phyloP scores from a whole-genome alignment of 805 yeast species.

The Teunomyces panamensis region DNA sequence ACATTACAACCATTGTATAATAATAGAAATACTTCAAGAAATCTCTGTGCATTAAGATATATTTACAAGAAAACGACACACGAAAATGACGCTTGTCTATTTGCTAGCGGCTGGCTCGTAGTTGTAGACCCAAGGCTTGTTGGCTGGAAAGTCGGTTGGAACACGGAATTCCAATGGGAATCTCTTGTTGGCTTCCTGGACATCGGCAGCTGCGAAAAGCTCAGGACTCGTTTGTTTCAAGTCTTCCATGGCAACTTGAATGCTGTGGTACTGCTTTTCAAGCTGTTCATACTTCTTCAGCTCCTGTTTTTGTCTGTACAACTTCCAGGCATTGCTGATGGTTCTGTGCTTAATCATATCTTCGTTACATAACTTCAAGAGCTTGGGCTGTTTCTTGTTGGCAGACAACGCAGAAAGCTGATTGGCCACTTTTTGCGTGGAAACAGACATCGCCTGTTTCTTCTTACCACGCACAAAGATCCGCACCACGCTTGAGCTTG shows the following conservation, averaged over 20 bases:
- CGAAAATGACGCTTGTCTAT: not conserved
- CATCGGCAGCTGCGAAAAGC: slow-evolving; percentile 62
- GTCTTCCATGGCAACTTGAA: slow-evolving; percentile 70
- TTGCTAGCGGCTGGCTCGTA: slow-evolving; percentile 14
- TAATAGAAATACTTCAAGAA: not conserved
- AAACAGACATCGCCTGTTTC: slow-evolving; percentile 27
- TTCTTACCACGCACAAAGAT: slow-evolving; percentile 31
- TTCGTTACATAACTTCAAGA: slow-evolving; percentile 71
- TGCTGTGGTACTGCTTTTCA: slow-evolving; percentile 60
- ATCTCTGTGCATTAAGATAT: not conserved
- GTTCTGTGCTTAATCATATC: slow-evolving; percentile 83
- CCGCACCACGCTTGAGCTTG: slow-evolving; percentile 1
- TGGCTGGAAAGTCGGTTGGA: slow-evolving; percentile 89
- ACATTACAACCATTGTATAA: not conserved
- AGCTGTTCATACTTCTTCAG: slow-evolving; percentile 40
- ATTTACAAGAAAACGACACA: not conserved
- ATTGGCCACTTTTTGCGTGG: slow-evolving; percentile 43
- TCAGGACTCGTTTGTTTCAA: slow-evolving; percentile 50
- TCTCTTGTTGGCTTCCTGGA: slow-evolving; percentile 51
- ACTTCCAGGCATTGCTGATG: slow-evolving; percentile 79
- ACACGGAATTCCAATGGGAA: slow-evolving; percentile 83
- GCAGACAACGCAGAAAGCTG: slow-evolving; percentile 84
- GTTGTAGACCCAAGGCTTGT: slow-evolving; percentile 71
- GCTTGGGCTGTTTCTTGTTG: slow-evolving; percentile 80
- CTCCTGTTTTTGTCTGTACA: slow-evolving; percentile 53